Conservation (phyloP, 495 filamentous ascomycete genomes). For the Talaromyces stipitatus region DNA sequence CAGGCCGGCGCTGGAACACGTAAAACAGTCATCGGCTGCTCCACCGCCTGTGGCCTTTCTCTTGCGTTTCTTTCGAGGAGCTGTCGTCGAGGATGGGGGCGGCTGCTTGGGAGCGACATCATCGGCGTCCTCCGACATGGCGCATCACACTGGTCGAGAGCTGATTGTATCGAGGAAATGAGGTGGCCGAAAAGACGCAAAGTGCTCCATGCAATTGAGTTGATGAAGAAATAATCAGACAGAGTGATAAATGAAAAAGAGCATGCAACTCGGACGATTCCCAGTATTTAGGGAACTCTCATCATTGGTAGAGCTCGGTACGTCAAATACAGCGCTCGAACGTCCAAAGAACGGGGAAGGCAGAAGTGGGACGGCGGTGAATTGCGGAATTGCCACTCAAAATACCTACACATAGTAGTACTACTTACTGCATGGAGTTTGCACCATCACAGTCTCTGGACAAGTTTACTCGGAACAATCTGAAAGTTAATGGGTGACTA, state of each 20-base stretch:
- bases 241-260: too few relatives aligned
- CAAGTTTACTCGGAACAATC: too few relatives aligned
- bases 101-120: not conserved
- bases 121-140: slow-evolving; percentile 3
- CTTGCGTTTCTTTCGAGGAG: slow-evolving; percentile 63
- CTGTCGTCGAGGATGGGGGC: slow-evolving; percentile 7
- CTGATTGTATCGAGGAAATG: not conserved
- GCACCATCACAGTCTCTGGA: too few relatives aligned
- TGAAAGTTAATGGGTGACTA: too few relatives aligned
- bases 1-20: slow-evolving; percentile 72
- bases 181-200: not conserved
- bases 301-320: not conserved
- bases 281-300: not conserved
- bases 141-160: not conserved
- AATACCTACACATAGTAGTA: not conserved
- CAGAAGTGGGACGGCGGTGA: not conserved
- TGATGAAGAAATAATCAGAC: not conserved
- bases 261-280: not conserved
- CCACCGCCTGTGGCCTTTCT: slow-evolving; percentile 83
- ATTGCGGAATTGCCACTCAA: not conserved
- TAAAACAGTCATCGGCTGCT: slow-evolving; percentile 92
- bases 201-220: not conserved
- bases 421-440: not conserved
- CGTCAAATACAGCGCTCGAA: not conserved
- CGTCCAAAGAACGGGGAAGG: not conserved